phyloP scores from a whole-genome alignment of 768 basidiomycete genomes.

The Mycena sanguinolenta region DNA sequence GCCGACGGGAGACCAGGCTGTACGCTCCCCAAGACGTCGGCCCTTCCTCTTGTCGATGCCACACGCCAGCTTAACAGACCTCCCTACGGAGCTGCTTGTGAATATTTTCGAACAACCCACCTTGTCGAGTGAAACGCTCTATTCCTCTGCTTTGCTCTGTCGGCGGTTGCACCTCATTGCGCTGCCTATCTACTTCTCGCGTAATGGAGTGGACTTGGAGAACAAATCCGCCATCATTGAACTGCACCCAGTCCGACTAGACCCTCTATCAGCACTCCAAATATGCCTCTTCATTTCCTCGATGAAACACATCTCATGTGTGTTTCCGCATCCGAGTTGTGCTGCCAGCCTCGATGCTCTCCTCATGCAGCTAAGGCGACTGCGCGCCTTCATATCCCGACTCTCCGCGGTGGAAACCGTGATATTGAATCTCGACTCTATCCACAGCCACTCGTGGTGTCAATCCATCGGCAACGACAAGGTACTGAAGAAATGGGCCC shows the following conservation, averaged over 20 bases:
- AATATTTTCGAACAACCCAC: too few relatives aligned
- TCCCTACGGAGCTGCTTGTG: too few relatives aligned
- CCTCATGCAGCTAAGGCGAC: background rate
- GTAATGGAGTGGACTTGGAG: background rate
- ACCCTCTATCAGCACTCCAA: background rate
- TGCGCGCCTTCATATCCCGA: background rate
- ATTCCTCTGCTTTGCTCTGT: background rate
- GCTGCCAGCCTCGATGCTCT: background rate
- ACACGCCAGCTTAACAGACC: too few relatives aligned
- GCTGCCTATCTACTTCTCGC: constrained; percentile 11
- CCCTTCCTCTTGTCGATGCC: too few relatives aligned
- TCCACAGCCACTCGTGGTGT: background rate
- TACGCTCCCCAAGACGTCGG: too few relatives aligned
- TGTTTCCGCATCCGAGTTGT: constrained; percentile 11
- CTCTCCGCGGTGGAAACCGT: constrained; percentile 10
- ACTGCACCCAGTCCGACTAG: background rate
- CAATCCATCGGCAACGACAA: background rate
- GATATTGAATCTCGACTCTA: background rate
- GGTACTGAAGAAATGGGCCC: background rate
- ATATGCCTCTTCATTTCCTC: background rate
- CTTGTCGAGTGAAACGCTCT: background rate
- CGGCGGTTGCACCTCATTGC: constrained; percentile 11
- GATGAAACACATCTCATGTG: background rate
- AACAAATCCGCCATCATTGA: background rate
- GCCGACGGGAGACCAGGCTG: too few relatives aligned